Evolutionary conservation across 2,329 filamentous ascomycete genomes (phyloP), one percentile per base, ranked within the genome.

Genomic region (Paramyrothecium roridum): DNA sequence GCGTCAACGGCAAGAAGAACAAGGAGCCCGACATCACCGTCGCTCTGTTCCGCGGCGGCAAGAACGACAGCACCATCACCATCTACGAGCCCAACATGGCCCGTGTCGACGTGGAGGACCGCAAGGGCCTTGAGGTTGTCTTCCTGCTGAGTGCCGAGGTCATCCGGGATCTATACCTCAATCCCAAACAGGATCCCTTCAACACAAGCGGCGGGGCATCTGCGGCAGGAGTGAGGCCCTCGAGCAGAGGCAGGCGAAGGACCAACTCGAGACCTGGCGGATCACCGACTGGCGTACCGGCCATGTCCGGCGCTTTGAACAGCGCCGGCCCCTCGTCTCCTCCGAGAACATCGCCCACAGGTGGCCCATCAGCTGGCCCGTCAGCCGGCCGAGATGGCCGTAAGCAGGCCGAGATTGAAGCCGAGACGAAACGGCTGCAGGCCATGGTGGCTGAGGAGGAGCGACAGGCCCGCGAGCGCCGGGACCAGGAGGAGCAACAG

Each of bases 11-110:
- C n/a, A 90, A 87, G 73, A 90, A 90, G 77, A 89, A 81, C 76
- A 93, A 90, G 69, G 95, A 99, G 69, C 93, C 95, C 0, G 95
- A 98, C 72, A 98, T 98, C 63, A 93, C 92, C 0, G 81, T 98
- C n/a, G 92, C 91, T 2, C 82, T 98, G 64, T 96, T 93, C 78
- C 86, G 88, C 61, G 81, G 83, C 19, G 79, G 87, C 23, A 87
- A 85, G 62, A 74, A 77, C 50, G 90, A 93, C 63, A 76, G 74
- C 37, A 68, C 71, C 30, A 73, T 98, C 56, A 96, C 93, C 2
- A 81, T 99, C 46, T 97, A 98, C 76, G 90, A 99, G 72, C 90
- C 93, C 6, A 98, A 98, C 68, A 80, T 98, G 67, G 87, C 89
- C 58, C 82, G 95, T 8, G 88, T 98, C 12, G 93, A 98, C 47